Percentiles rank a stretch among this genome's conserved stretches.
These are phyloP conservation scores for Basidiobolus meristosporus DNA, from an alignment of 371 early-diverging fungal species.

Conservation along the genomic window DNA sequence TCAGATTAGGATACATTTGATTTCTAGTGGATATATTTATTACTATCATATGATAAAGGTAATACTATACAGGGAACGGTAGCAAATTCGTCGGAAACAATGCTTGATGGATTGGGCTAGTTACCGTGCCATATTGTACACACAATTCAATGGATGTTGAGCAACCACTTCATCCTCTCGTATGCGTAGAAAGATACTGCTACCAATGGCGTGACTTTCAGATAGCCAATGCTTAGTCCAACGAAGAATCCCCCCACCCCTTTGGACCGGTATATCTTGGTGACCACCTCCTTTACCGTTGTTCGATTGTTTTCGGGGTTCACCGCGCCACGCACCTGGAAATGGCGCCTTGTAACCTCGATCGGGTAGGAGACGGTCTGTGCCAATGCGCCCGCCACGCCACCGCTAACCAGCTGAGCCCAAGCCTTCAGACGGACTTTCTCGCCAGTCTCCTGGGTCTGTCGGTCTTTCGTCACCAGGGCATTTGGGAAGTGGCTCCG, in stretches of 20 bases:
- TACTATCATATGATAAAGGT: too few relatives aligned
- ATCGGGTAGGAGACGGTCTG: constrained; percentile 84
- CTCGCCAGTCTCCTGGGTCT: too few relatives aligned
- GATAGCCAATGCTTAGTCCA: constrained; percentile 77
- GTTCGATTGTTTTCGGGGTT: constrained; percentile 21
- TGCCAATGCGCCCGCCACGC: constrained; percentile 61
- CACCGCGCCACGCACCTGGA: constrained; percentile 64
- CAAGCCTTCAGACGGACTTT: constrained; percentile 7
- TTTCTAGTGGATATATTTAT: too few relatives aligned
- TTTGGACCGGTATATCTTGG: too few relatives aligned
- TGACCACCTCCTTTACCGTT: constrained; percentile 25
- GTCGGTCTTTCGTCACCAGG: too few relatives aligned
- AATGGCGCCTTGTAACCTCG: constrained; percentile 74
- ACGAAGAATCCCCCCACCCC: constrained; percentile 80
- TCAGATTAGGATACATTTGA: too few relatives aligned
- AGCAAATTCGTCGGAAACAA: too few relatives aligned
- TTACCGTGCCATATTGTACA: too few relatives aligned
- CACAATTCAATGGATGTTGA: too few relatives aligned
- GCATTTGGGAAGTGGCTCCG: constrained; percentile 22
- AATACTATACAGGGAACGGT: too few relatives aligned
- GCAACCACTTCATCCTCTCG: constrained; percentile 43
- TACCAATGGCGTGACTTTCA: constrained; percentile 84
- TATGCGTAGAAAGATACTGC: constrained; percentile 76
- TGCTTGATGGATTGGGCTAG: too few relatives aligned
- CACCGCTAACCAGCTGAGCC: constrained; percentile 57